phyloP scores from a whole-genome alignment of 2,329 filamentous ascomycete genomes.

The Tolypocladium cylindrosporum region DNA sequence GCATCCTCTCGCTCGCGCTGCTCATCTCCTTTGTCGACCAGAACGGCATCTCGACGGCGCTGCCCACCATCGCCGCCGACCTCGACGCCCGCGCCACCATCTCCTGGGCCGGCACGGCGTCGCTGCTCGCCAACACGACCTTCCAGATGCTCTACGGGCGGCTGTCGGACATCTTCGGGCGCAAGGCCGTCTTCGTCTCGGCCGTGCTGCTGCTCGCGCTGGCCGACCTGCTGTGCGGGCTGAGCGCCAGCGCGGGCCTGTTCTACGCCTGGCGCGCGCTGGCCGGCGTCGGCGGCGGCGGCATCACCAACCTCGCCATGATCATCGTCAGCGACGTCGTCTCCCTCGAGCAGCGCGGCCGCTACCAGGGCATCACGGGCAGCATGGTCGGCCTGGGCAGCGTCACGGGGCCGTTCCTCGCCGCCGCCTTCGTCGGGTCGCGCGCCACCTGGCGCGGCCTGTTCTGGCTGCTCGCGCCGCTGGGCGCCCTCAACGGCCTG shows the following conservation, averaged over 20 bases:
- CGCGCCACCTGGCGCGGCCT: conserved; percentile 29
- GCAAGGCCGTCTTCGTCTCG: conserved; percentile 46
- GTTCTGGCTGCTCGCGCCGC: conserved; percentile 39
- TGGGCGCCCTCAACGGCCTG: conserved; percentile 33
- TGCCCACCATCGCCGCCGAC: conserved; percentile 41
- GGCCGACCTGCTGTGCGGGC: conserved; percentile 48
- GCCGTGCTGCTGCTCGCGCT: conserved; percentile 42
- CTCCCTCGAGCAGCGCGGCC: conserved; percentile 47
- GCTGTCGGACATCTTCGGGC: conserved; percentile 50
- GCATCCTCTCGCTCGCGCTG: conserved; percentile 38
- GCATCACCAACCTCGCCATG: conserved; percentile 48
- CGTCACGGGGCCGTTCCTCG: conserved; percentile 31
- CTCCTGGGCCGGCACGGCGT: conserved; percentile 43
- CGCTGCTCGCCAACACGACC: conserved; percentile 46
- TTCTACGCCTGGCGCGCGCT: conserved; percentile 52
- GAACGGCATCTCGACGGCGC: conserved; percentile 40
- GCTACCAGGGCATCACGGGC: conserved; percentile 36
- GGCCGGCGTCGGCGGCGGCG: conserved; percentile 52
- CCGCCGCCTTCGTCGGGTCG: conserved; percentile 24
- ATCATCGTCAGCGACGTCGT: conserved; percentile 54
- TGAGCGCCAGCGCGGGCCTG: conserved; percentile 43
- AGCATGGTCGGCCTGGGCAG: conserved; percentile 30
- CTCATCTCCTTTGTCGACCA: conserved; percentile 48
- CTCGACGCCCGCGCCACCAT: conserved; percentile 38
- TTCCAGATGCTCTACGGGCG: conserved; percentile 57